These are phyloP conservation scores for Monilinia fructigena DNA, from an alignment of 2,329 filamentous ascomycete genomes.

Conservation along the genomic window DNA sequence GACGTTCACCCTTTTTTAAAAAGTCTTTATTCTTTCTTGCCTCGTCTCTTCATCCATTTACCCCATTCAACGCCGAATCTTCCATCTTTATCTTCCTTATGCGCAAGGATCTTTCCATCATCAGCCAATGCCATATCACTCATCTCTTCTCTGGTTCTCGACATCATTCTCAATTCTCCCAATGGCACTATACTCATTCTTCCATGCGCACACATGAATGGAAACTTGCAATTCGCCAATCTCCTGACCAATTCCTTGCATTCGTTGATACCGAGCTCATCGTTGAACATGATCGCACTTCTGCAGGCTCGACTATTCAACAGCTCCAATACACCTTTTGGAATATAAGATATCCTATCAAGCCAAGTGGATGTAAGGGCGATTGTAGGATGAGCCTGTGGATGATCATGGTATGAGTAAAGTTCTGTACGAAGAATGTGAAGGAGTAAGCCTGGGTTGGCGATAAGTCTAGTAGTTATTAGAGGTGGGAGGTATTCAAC, in stretches of 20 bases:
- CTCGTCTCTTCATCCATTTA: slow-evolving; percentile 9
- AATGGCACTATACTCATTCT: slow-evolving; percentile 64
- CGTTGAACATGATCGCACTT: slow-evolving; percentile 86
- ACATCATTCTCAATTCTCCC: slow-evolving; percentile 46
- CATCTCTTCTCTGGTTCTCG: not conserved
- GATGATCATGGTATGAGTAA: slow-evolving; percentile 53
- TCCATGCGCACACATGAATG: slow-evolving; percentile 83
- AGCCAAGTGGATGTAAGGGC: slow-evolving; percentile 51
- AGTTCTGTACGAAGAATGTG: slow-evolving; percentile 73
- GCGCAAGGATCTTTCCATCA: not conserved
- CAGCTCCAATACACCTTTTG: slow-evolving; percentile 71
- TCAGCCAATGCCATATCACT: too few relatives aligned
- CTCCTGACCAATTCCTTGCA: slow-evolving; percentile 57
- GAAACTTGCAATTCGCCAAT: slow-evolving; percentile 65
- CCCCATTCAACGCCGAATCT: not conserved
- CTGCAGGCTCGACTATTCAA: slow-evolving; percentile 74
- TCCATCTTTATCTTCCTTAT: not conserved
- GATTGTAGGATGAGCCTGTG: not conserved
- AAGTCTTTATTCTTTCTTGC: not conserved
- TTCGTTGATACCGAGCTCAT: slow-evolving; percentile 56
- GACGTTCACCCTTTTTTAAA: not conserved
- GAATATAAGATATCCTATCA: slow-evolving; percentile 64
- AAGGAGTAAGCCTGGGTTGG: slow-evolving; percentile 69
- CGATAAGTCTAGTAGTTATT: slow-evolving; percentile 73
- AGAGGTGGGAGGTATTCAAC: slow-evolving; percentile 64